Evolutionary conservation across 208 protist species (phyloP).

Genomic region (Trypanosoma theileri): DNA sequence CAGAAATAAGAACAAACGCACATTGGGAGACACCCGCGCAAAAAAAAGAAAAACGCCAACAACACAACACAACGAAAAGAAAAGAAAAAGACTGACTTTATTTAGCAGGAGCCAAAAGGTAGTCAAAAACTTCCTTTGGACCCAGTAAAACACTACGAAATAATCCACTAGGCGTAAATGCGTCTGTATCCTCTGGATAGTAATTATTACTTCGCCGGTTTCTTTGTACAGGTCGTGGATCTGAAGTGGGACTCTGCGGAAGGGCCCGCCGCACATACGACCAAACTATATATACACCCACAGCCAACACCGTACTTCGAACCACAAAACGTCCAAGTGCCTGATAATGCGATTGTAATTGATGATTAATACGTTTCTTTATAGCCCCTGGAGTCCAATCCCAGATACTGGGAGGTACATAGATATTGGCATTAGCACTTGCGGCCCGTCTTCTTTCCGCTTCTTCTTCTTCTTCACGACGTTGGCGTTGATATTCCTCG

Average conservation of each 20-base stretch:
- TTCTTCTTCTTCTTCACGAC: slow-evolving; percentile 36
- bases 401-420: slow-evolving; percentile 70
- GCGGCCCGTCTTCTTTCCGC: slow-evolving; percentile 20
- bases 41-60: too few species aligned
- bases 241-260: neutral
- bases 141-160: slow-evolving; percentile 69
- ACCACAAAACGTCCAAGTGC: slow-evolving; percentile 65
- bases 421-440: slow-evolving; percentile 14
- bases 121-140: slow-evolving; percentile 82
- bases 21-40: too few species aligned
- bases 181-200: slow-evolving; percentile 20
- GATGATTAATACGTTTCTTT: slow-evolving; percentile 59
- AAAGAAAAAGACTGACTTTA: too few species aligned
- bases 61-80: too few species aligned
- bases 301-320: slow-evolving; percentile 46
- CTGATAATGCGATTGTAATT: slow-evolving; percentile 55
- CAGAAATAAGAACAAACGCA: too few species aligned
- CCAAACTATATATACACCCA: slow-evolving; percentile 51
- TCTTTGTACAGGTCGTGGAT: neutral
- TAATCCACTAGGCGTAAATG: slow-evolving; percentile 34
- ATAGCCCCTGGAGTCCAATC: slow-evolving; percentile 78
- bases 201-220: slow-evolving; percentile 16
- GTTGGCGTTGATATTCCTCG: slow-evolving; percentile 40
- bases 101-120: slow-evolving; percentile 53
- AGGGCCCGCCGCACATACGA: slow-evolving; percentile 20